Evolutionary conservation across 1,284 basidiomycete species (phyloP).

Genomic region (Prillingera fragicola): DNA sequence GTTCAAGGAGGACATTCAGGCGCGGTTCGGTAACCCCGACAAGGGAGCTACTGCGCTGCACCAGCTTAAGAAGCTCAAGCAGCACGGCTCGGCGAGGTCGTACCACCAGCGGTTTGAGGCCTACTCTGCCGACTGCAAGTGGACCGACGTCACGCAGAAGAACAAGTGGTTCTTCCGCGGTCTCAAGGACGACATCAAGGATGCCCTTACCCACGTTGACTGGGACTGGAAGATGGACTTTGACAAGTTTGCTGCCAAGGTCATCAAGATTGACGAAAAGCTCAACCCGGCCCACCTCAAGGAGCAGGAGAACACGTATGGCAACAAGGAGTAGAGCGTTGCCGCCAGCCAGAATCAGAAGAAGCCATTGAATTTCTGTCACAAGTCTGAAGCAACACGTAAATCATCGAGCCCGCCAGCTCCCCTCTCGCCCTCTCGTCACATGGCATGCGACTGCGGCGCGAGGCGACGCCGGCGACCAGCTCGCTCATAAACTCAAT

Average conservation of each 20-base stretch:
- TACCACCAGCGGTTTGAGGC: slow-evolving; percentile 8
- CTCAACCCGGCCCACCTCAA: slow-evolving; percentile 13
- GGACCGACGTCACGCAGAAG: slow-evolving; percentile 9
- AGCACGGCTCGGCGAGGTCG: slow-evolving; percentile 9
- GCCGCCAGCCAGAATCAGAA: too few species aligned
- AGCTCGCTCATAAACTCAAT: too few species aligned
- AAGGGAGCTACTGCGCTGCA: slow-evolving; percentile 12
- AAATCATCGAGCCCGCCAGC: too few species aligned
- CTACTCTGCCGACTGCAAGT: slow-evolving; percentile 9
- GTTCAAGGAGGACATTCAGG: slow-evolving; percentile 10
- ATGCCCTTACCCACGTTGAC: slow-evolving; percentile 7
- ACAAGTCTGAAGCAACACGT: too few species aligned
- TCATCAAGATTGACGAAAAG: slow-evolving; percentile 16
- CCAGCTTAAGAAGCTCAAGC: slow-evolving; percentile 20
- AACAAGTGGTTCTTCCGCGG: slow-evolving; percentile 22
- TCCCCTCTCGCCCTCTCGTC: too few species aligned
- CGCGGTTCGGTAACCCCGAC: slow-evolving; percentile 17
- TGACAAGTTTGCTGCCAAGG: slow-evolving; percentile 10
- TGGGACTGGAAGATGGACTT: slow-evolving; percentile 19
- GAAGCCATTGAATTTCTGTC: too few species aligned
- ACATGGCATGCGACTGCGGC: too few species aligned
- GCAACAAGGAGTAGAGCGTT: too few species aligned
- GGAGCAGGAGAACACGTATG: slow-evolving; percentile 14
- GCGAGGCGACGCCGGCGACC: too few species aligned
- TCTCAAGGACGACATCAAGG: too few species aligned